phyloP scores from a whole-genome alignment of 2,329 filamentous ascomycete genomes.

The Pseudopyrenochaeta lycopersici region DNA sequence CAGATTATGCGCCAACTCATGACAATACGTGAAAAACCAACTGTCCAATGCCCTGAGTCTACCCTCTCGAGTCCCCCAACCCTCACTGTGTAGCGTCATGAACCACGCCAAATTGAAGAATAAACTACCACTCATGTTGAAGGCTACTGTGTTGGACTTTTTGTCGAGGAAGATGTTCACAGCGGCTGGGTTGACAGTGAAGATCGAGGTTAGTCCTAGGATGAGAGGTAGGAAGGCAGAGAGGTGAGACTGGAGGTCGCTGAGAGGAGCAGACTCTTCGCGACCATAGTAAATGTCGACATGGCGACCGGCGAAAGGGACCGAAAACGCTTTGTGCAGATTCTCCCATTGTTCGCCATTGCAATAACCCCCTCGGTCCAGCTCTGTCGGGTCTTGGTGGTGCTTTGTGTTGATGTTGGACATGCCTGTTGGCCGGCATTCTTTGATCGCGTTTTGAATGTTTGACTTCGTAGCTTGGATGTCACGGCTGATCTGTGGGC shows the following conservation, averaged over 20 bases:
- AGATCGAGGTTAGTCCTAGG: slow-evolving; percentile 55
- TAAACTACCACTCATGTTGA: slow-evolving; percentile 85
- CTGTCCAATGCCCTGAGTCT: slow-evolving; percentile 68
- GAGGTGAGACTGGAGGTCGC: slow-evolving; percentile 37
- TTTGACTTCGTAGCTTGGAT: slow-evolving; percentile 46
- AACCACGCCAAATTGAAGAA: slow-evolving; percentile 96
- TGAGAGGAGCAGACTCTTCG: slow-evolving; percentile 34
- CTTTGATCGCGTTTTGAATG: slow-evolving; percentile 49
- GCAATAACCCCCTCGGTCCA: slow-evolving; percentile 49
- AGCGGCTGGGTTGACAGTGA: slow-evolving; percentile 72
- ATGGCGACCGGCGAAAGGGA: slow-evolving; percentile 43
- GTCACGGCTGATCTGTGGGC: slow-evolving; percentile 45
- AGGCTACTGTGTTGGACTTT: slow-evolving; percentile 83
- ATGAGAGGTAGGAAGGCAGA: slow-evolving; percentile 44
- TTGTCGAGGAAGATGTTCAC: slow-evolving; percentile 91
- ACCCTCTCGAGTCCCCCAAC: slow-evolving; percentile 36
- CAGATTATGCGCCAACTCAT: slow-evolving; percentile 95
- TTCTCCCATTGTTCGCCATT: slow-evolving; percentile 50
- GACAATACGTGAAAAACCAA: slow-evolving; percentile 95
- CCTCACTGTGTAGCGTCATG: slow-evolving; percentile 71
- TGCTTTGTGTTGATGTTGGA: slow-evolving; percentile 44
- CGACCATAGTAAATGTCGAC: slow-evolving; percentile 48
- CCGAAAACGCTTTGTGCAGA: slow-evolving; percentile 46
- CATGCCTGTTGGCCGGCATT: slow-evolving; percentile 45
- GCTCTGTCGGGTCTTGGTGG: slow-evolving; percentile 48